Percentiles rank a stretch among this genome's conserved stretches.
Evolutionary conservation across 2,329 filamentous ascomycete species (phyloP).

Genomic region (Fusarium duplospermum): DNA sequence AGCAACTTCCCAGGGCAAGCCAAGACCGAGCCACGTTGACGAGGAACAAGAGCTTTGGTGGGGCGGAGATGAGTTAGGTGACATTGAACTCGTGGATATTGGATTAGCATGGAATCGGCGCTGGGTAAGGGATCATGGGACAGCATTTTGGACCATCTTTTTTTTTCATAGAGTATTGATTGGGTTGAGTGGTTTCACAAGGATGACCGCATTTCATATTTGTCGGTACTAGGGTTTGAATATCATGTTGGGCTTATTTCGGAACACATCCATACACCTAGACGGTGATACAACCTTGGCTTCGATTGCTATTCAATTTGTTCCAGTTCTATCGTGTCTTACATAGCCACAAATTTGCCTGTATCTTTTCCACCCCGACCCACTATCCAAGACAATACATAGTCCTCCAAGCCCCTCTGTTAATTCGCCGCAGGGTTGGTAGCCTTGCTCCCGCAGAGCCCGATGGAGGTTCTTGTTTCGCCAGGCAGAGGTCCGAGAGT

Average conservation of each 20-base stretch:
- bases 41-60: slow-evolving; percentile 62
- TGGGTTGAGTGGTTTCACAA: slow-evolving; percentile 16
- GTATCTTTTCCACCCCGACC: neutral
- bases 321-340: neutral
- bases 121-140: slow-evolving; percentile 9
- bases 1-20: slow-evolving; percentile 56
- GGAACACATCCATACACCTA: slow-evolving; percentile 5
- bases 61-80: slow-evolving; percentile 52
- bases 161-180: slow-evolving; percentile 6
- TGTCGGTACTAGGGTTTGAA: slow-evolving; percentile 5
- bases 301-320: slow-evolving; percentile 5
- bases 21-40: slow-evolving; percentile 60
- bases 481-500: slow-evolving; percentile 51
- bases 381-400: neutral
- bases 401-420: neutral
- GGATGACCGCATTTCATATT: neutral
- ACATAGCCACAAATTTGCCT: neutral
- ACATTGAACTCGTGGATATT: neutral
- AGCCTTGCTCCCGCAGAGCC: slow-evolving; percentile 41
- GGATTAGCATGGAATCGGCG: slow-evolving; percentile 14
- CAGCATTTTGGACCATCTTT: slow-evolving; percentile 19
- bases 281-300: slow-evolving; percentile 21
- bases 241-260: slow-evolving; percentile 14
- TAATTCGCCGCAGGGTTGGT: neutral
- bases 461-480: slow-evolving; percentile 49